These are phyloP conservation scores for Phylloporus sp. DNA, from an alignment of 1,284 basidiomycete species.

Conservation along the genomic window DNA sequence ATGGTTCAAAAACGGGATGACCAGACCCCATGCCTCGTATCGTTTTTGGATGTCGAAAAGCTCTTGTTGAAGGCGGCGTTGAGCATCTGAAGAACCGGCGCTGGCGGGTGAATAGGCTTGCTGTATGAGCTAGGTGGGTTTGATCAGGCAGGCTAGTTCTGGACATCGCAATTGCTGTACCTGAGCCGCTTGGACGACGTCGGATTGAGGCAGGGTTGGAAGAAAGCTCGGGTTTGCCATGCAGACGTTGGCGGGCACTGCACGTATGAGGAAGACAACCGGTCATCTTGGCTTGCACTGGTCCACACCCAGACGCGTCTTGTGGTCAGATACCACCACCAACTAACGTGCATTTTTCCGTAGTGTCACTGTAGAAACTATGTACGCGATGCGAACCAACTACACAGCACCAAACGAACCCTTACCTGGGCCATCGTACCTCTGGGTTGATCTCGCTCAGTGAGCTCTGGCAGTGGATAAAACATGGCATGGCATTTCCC, in stretches of 20 bases:
- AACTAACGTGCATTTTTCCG: neutral
- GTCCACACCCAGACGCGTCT: neutral
- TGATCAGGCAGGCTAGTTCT: slow-evolving; percentile 14
- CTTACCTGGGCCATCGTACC: no score
- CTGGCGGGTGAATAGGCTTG: slow-evolving; percentile 61
- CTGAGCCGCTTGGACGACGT: slow-evolving; percentile 38
- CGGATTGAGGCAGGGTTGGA: slow-evolving; percentile 32
- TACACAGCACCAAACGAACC: no score
- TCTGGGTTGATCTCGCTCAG: no score
- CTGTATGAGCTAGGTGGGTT: slow-evolving; percentile 51
- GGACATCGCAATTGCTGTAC: slow-evolving; percentile 20
- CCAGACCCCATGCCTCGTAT: slow-evolving; percentile 77
- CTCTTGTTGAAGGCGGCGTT: slow-evolving; percentile 70
- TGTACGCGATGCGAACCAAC: no score
- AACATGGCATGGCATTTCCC: no score
- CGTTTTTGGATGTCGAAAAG: slow-evolving; percentile 76
- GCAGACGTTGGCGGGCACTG: neutral
- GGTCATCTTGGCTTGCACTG: neutral
- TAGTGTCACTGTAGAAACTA: neutral
- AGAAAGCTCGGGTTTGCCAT: slow-evolving; percentile 29
- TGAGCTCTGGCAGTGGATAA: no score
- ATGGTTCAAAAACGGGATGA: slow-evolving; percentile 71
- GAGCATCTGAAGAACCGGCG: slow-evolving; percentile 55
- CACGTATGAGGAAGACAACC: neutral
- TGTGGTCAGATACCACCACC: neutral